phyloP scores from a whole-genome alignment of 2,329 filamentous ascomycete species.

The Sporothrix humicola region DNA sequence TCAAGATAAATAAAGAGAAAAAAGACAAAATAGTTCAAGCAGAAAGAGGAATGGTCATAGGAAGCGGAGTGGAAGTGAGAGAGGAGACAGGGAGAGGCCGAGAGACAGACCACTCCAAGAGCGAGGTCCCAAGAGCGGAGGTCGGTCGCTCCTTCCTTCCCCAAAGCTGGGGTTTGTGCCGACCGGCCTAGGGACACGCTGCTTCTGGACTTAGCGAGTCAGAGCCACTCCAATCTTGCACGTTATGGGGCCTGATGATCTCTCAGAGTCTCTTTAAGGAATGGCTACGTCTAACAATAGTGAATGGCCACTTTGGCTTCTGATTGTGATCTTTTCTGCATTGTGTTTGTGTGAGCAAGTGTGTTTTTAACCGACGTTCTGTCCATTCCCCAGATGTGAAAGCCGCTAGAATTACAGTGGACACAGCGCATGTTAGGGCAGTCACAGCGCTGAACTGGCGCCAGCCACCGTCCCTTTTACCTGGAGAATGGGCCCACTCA shows the following conservation, averaged over 20 bases:
- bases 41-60: background rate
- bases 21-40: background rate
- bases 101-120: background rate
- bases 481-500: slow-evolving; percentile 16
- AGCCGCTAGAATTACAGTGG: background rate
- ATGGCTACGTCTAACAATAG: background rate
- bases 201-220: background rate
- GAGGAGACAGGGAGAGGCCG: background rate
- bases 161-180: slow-evolving; percentile 20
- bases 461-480: background rate
- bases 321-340: background rate
- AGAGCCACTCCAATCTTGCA: background rate
- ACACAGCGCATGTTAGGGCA: background rate
- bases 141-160: background rate
- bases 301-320: background rate
- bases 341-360: background rate
- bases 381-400: background rate
- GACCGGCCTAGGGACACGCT: background rate
- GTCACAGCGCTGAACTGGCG: slow-evolving; percentile 2
- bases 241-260: background rate
- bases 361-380: slow-evolving; percentile 25
- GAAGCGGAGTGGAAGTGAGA: background rate
- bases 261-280: background rate
- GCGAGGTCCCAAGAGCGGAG: background rate
- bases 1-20: slow-evolving; percentile 17